Evolutionary conservation across 441 rosid genomes (phyloP), one percentile per base, ranked within the genome.

Genomic region (Populus hybrid): DNA sequence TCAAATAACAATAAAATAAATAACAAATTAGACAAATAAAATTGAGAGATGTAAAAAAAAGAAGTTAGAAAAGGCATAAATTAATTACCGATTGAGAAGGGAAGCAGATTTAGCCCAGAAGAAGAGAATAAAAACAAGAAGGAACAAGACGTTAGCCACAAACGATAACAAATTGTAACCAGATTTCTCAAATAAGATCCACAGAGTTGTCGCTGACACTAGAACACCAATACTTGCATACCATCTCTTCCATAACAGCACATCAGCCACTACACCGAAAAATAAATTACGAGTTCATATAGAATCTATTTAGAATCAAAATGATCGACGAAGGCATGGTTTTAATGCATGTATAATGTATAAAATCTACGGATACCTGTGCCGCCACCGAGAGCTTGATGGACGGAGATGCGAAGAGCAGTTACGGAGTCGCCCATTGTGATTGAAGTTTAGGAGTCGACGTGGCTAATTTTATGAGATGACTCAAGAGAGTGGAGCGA

Each of bases 91-190:
- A 79, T 94, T 92, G 74, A 95, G 94, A 75, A 95, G 95, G 57
- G 89, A 82, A 81, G 99, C 99, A 78, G 99, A 95, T 89, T 95
- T 95, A 32, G 95, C 95, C 99, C 98, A 94, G 40, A 91, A 78
- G 87, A 94, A 95, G 87, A 95, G 93, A 75, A 90, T 86, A 6
- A 83, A 81, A 14, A 90, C 89, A 75, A 92, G 87, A 57, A 90
- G 88, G 70, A 90, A 83, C 79, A 91, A 83, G 40, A 84, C 89
- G 77, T 94, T 90, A 18, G 89, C 85, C 38, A 88, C 77, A 73
- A 91, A 91, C 3, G 93, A 85, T 74, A 92, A 77, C 74, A 89
- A 70, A 81, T 85, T 91, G 69, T 95, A 91, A 70, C 94, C 97
- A 61, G 83, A 90, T 84, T 78, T 84, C 85, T 91, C 97, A 34